Evolutionary conservation across 1,139 yeast genomes (phyloP).

Genomic region (Geotrichum aggregatum): DNA sequence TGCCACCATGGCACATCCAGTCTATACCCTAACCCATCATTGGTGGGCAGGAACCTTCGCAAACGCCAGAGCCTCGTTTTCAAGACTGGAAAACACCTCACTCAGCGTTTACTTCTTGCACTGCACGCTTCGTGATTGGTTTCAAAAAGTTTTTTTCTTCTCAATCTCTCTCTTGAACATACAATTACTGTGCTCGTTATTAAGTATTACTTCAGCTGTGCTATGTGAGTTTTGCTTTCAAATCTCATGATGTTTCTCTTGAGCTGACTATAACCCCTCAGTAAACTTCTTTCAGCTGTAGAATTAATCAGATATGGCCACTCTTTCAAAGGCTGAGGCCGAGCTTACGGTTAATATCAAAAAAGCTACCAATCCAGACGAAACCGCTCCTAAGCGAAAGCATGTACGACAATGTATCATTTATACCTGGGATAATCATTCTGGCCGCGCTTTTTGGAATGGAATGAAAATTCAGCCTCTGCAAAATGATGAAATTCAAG

Average conservation of each 20-base stretch:
- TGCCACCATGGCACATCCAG: neutral
- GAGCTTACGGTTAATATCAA: constrained; percentile 58
- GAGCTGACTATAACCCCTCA: neutral
- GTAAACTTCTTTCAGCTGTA: neutral
- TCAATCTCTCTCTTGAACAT: too few relatives aligned
- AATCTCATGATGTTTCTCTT: too few relatives aligned
- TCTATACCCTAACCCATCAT: neutral
- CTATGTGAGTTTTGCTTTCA: too few relatives aligned
- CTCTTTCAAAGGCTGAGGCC: constrained; percentile 37
- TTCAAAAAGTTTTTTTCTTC: too few relatives aligned
- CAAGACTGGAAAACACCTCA: constrained; percentile 1
- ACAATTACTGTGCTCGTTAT: too few relatives aligned
- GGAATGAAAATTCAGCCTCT: constrained; percentile 76
- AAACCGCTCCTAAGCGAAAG: constrained; percentile 90
- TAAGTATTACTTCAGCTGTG: too few relatives aligned
- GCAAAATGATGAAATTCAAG: constrained; percentile 74
- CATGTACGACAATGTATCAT: constrained; percentile 91
- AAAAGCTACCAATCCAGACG: constrained; percentile 84
- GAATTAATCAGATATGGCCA: constrained; percentile 16
- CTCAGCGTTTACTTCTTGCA: neutral
- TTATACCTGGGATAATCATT: constrained; percentile 92
- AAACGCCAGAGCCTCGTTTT: neutral
- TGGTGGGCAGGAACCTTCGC: neutral
- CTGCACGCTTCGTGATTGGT: too few relatives aligned
- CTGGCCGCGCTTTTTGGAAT: constrained; percentile 83